Conservation (phyloP, 2,329 filamentous ascomycete species). For the Cryoendolithus antarcticus region DNA sequence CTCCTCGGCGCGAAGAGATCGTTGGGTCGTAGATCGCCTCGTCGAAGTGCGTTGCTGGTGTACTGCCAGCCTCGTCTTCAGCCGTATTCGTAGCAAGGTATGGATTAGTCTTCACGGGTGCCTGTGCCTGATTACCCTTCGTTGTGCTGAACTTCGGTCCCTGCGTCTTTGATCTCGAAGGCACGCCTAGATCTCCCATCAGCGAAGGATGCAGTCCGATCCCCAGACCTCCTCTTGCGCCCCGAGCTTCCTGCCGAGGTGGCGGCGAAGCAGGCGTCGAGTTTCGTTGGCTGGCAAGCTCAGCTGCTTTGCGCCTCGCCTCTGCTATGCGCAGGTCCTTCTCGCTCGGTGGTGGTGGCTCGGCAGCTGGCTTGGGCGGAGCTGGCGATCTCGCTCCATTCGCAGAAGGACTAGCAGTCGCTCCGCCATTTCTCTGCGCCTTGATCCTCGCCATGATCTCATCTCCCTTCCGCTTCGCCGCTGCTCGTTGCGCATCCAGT, state of each 20-base stretch:
- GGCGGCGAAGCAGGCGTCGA: slow-evolving; percentile 19
- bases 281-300: too few relatives aligned
- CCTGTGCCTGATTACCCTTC: slow-evolving; percentile 41
- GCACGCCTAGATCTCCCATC: slow-evolving; percentile 30
- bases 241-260: slow-evolving; percentile 35
- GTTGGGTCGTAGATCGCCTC: slow-evolving; percentile 70
- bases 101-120: slow-evolving; percentile 25
- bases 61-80: slow-evolving; percentile 30
- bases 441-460: slow-evolving; percentile 23
- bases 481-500: slow-evolving; percentile 14
- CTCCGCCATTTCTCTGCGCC: slow-evolving; percentile 3
- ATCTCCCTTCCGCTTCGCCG: slow-evolving; percentile 20
- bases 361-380: too few relatives aligned
- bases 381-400: too few relatives aligned
- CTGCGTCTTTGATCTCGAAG: slow-evolving; percentile 33
- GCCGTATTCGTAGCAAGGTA: slow-evolving; percentile 24
- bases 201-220: slow-evolving; percentile 69
- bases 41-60: slow-evolving; percentile 33
- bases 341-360: too few relatives aligned
- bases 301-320: too few relatives aligned
- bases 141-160: slow-evolving; percentile 41
- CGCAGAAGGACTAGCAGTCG: too few relatives aligned
- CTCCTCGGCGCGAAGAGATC: slow-evolving; percentile 45
- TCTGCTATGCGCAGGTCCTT: too few relatives aligned
- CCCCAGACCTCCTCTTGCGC: slow-evolving; percentile 55